A percentile compares a stretch with the other conserved stretches of the same genome.
These are phyloP conservation scores for Berberis vulgaris DNA, from an alignment of 164 flowering plant genomes.

Conservation along the genomic window DNA sequence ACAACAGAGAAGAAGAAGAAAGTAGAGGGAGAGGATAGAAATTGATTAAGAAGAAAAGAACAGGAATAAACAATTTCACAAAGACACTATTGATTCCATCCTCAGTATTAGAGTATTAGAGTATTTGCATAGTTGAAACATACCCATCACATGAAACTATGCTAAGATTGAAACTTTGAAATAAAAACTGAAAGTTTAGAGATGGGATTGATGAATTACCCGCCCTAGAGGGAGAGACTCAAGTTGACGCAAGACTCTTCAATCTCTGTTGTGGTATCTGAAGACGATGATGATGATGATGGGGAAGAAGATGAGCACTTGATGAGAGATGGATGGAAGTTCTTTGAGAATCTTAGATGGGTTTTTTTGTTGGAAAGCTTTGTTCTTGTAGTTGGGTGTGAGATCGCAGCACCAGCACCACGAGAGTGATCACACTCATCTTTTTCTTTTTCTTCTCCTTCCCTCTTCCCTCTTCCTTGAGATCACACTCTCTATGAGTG, in stretches of 20 bases:
- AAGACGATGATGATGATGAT: slow-evolving; percentile 23
- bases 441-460: too few relatives aligned
- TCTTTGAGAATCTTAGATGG: slow-evolving; percentile 12
- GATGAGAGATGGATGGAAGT: slow-evolving; percentile 13
- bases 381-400: slow-evolving; percentile 11
- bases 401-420: too few relatives aligned
- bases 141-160: slow-evolving; percentile 6
- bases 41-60: too few relatives aligned
- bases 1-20: too few relatives aligned
- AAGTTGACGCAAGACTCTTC: slow-evolving; percentile 85
- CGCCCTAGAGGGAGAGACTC: slow-evolving; percentile 93
- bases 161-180: not conserved
- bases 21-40: too few relatives aligned
- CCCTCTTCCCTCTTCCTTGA: too few relatives aligned
- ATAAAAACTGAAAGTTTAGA: not conserved
- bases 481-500: too few relatives aligned
- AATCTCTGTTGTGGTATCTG: slow-evolving; percentile 40
- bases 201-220: slow-evolving; percentile 25
- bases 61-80: too few relatives aligned
- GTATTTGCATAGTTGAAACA: not conserved
- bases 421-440: too few relatives aligned
- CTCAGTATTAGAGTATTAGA: too few relatives aligned
- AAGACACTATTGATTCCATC: too few relatives aligned
- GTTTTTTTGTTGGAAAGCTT: slow-evolving; percentile 19
- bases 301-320: slow-evolving; percentile 42